Evolutionary conservation across 192 early-diverging fungal genomes (phyloP), one percentile per base, ranked within the genome.

Genomic region (Podila clonocystis): DNA sequence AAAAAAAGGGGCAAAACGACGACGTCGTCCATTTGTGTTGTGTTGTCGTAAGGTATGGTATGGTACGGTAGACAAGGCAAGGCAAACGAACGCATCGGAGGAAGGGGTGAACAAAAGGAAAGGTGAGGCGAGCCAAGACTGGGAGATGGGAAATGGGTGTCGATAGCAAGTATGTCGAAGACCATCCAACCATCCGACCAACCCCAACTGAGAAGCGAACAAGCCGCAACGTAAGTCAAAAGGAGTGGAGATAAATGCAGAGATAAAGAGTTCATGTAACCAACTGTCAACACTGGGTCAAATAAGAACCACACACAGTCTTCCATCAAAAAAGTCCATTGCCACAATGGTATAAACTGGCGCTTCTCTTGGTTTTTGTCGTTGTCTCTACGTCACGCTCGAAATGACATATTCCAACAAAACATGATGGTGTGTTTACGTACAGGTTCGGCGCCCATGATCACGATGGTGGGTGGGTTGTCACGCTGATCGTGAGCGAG

Each of bases 401-500:
- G 24, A 55, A 26, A 26, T 9, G 24, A 55, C 24, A 55, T 24
- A 55, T 55, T 33, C 15, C 20, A 26, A 33, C 5, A 61, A 61
- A 33, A 61, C 17, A 36, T 19, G 63, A 66, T 24, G 65, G 38
- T 63, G 61, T 64, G 12, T 29, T 62, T 57, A 67, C 72, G 65
- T 84, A 73, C 67, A 63, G 63, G 65, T 48, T 84, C 72, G 9
- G 68, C 73, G 67, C 74, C 79, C 73, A 79, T 73, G 50, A 84
- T 80, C 26, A 73, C 73, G 22, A 79, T 68, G 45, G 77, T 72
- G 8, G 75, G 73, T 4, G 71, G 71, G 65, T 29, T 38, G 58
- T 76, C 70, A 38, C 58, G 74, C n/a, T 60, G 74, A 72, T 72
- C 74, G 24, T 58, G 60, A 28, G 63, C 52, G 11, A 26, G 24